Evolutionary conservation across 2,329 filamentous ascomycete genomes (phyloP).

Genomic region (Neonectria magnoliae): DNA sequence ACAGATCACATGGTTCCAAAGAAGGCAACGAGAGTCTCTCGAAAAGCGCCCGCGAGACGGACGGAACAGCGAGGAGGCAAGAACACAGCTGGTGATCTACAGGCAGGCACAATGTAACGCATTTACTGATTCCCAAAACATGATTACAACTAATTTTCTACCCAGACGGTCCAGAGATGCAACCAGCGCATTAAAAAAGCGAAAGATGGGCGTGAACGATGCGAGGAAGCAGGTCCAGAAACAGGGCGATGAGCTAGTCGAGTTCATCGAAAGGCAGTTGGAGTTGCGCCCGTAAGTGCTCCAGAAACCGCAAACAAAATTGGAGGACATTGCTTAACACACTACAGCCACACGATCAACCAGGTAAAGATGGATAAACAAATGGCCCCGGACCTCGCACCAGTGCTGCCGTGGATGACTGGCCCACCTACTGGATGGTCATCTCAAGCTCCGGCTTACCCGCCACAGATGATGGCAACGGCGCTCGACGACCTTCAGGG

Average conservation of each 20-base stretch:
- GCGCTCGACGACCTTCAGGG: conserved; percentile 34
- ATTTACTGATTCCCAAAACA: not conserved
- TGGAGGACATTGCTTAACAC: not conserved
- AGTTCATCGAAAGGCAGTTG: conserved; percentile 34
- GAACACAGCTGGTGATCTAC: not conserved
- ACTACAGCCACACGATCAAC: conserved; percentile 16
- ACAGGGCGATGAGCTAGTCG: conserved; percentile 33
- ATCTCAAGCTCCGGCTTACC: not conserved
- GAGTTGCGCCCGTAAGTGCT: conserved; percentile 26
- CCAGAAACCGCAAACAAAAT: not conserved
- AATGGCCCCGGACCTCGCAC: conserved; percentile 20
- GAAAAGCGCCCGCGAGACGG: conserved; percentile 20
- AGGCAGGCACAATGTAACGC: not conserved
- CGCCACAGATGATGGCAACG: conserved; percentile 22
- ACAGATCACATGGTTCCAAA: conserved; percentile 23
- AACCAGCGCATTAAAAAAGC: conserved; percentile 16
- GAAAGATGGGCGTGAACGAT: conserved; percentile 22
- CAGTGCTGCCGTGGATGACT: conserved; percentile 34
- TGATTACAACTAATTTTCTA: not conserved
- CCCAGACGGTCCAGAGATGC: not conserved
- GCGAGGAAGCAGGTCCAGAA: conserved; percentile 39
- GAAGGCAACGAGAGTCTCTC: conserved; percentile 24
- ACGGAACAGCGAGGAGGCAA: conserved; percentile 8
- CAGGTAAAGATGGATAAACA: conserved; percentile 1
- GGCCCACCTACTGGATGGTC: not conserved